Base-by-base conservation (phyloP, 495 filamentous ascomycete species). In the Lasiosphaeria miniovina region DNA sequence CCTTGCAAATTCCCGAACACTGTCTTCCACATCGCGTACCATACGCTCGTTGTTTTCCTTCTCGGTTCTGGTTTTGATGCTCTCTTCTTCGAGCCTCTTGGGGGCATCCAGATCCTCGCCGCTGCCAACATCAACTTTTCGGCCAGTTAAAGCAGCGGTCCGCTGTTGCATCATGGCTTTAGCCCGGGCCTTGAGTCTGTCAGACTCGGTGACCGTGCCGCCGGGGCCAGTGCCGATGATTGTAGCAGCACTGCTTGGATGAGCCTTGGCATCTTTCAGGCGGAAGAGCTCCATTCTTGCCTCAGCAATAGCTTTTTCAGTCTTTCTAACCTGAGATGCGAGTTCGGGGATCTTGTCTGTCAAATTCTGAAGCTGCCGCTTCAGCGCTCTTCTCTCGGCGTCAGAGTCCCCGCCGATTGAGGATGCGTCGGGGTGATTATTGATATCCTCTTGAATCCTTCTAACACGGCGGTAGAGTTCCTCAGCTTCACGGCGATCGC, bases 121-220 rank as follows among this genome's bases (percentile, higher is more conserved):
- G 41, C 82, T 81, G 52, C 74, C 76, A 10, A 79, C 72, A 24
- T 86, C 82, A 33, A 86, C 74, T 62, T 91, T 89, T 69, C 86
- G 88, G 41, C 95, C 95, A 49, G 91, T 89, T 63, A 99, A 76
- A 41, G 93, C 93, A 52, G 95, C 95, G 64, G 93, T 90, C 46
- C 93, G 88, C 61, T 96, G 92, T 76, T 98, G 93, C 94, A 99
- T 97, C 84, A 96, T 94, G 43, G 93, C 93, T 72, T 90, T 96
- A 36, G 95, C 93, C 52, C 93, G 86, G 31, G 95, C 95, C 74
- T 96, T 96, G 53, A 98, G 85, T 34, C 93, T 83, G 74, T 99
- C 95, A 0, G 90, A 87, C 72, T 99, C 95, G 31, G 95, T 99
- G 49, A 99, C 81, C 52, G 85, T 75, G 43, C 95, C 95, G 55